Evolutionary conservation across 352 stramenopile species (phyloP).

Genomic region (Phytophthora kernoviae): DNA sequence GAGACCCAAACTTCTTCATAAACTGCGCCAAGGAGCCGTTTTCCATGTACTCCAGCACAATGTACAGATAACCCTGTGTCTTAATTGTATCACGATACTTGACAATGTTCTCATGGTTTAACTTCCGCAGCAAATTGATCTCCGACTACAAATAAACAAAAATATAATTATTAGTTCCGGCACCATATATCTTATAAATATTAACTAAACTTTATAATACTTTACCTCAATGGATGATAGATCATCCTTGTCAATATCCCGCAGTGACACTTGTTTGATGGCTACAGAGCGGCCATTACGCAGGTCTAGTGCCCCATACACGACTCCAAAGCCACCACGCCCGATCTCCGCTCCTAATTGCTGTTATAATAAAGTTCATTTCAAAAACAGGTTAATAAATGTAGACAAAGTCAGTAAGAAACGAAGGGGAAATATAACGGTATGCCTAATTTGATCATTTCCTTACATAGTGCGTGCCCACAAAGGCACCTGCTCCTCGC

Average conservation of each 20-base stretch:
- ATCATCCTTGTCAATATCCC: conserved; percentile 86
- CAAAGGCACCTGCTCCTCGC: conserved; percentile 64
- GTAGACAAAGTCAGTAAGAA: too few species aligned
- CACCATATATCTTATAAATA: neutral
- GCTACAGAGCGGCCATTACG: conserved; percentile 83
- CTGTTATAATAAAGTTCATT: conserved; percentile 44
- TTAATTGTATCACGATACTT: conserved; percentile 96
- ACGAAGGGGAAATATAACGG: too few species aligned
- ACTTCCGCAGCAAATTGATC: conserved; percentile 92
- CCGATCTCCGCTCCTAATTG: conserved; percentile 93
- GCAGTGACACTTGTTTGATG: conserved; percentile 87
- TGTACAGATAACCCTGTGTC: conserved; percentile 81
- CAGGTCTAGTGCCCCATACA: conserved; percentile 89
- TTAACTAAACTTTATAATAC: conserved; percentile 3
- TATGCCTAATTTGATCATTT: neutral
- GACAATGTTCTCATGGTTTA: conserved; percentile 96
- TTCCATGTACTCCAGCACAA: conserved; percentile 94
- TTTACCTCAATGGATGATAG: conserved; percentile 78
- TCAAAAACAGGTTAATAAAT: too few species aligned
- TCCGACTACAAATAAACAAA: conserved; percentile 59
- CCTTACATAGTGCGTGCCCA: conserved; percentile 78
- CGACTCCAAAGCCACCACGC: conserved; percentile 89
- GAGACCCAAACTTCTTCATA: conserved; percentile 93
- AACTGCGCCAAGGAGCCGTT: conserved; percentile 93
- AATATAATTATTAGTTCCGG: conserved; percentile 3